Percentiles rank a stretch among this genome's conserved stretches.
phyloP scores from a whole-genome alignment of 1,139 yeast genomes.

The Suhomyces anneliseae region DNA sequence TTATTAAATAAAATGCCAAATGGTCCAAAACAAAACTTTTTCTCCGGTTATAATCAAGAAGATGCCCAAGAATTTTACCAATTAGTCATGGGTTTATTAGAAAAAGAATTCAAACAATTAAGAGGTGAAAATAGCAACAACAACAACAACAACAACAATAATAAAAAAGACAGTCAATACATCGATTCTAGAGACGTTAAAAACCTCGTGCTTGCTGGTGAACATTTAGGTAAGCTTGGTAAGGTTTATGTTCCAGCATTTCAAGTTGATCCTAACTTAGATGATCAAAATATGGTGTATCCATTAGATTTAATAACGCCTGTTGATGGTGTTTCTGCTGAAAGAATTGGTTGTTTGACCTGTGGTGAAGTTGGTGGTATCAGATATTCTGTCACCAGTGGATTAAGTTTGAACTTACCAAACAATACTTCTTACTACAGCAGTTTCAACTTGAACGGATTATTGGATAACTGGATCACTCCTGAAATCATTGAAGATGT shows the following conservation, averaged over 20 bases:
- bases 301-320: constrained; percentile 74
- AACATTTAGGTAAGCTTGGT: constrained; percentile 56
- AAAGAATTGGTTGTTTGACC: constrained; percentile 80
- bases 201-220: constrained; percentile 45
- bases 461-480: constrained; percentile 69
- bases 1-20: constrained; percentile 72
- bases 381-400: constrained; percentile 76
- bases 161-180: constrained; percentile 17
- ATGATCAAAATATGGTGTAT: constrained; percentile 40
- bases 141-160: neutral
- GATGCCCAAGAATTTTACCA: constrained; percentile 96
- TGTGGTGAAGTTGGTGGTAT: constrained; percentile 96
- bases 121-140: constrained; percentile 11
- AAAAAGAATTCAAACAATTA: constrained; percentile 52
- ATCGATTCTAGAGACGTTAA: constrained; percentile 24
- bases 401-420: constrained; percentile 71
- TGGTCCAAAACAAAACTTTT: constrained; percentile 74
- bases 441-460: constrained; percentile 50
- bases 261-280: constrained; percentile 69
- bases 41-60: constrained; percentile 84
- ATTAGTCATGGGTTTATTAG: constrained; percentile 69
- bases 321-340: constrained; percentile 84
- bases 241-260: constrained; percentile 67
- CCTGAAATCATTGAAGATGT: constrained; percentile 91
- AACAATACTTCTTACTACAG: constrained; percentile 34